These are phyloP conservation scores for Alternaria triticina DNA, from an alignment of 2,329 filamentous ascomycete species.

Conservation along the genomic window DNA sequence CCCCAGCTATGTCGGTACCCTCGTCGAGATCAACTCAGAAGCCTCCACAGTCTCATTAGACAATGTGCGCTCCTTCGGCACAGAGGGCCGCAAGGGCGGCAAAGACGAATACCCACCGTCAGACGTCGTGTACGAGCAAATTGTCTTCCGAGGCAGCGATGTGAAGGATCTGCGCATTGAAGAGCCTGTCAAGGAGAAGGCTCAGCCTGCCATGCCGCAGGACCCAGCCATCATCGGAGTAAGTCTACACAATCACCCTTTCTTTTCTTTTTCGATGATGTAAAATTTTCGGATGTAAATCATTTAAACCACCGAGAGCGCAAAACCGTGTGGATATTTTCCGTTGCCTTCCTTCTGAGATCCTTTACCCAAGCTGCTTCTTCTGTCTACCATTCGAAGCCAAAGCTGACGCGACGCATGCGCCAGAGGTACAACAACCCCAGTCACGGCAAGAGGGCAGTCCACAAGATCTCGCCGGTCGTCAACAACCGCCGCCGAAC, in stretches of 20 bases:
- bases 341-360: constrained; percentile 99
- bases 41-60: constrained; percentile 96
- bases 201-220: constrained; percentile 81
- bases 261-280: constrained; percentile 69
- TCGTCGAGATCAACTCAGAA: constrained; percentile 98
- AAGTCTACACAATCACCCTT: constrained; percentile 60
- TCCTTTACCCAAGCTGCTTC: constrained; percentile 15
- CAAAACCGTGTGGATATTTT: constrained; percentile 94
- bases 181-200: constrained; percentile 73
- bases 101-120: constrained; percentile 84
- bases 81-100: constrained; percentile 84
- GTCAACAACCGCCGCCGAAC: constrained; percentile 48
- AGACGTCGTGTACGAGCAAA: constrained; percentile 94
- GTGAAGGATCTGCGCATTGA: constrained; percentile 98
- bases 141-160: constrained; percentile 97
- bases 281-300: constrained; percentile 98
- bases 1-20: constrained; percentile 86
- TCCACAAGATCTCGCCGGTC: constrained; percentile 33
- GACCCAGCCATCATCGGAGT: constrained; percentile 97
- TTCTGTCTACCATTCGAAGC: constrained; percentile 15
- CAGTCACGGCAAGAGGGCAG: constrained; percentile 29
- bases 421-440: constrained; percentile 40
- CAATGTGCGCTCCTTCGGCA: constrained; percentile 93
- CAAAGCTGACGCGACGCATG: constrained; percentile 32
- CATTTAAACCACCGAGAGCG: constrained; percentile 82